Conservation (phyloP, 768 basidiomycete species). For the Boletus subcaerulescens region DNA sequence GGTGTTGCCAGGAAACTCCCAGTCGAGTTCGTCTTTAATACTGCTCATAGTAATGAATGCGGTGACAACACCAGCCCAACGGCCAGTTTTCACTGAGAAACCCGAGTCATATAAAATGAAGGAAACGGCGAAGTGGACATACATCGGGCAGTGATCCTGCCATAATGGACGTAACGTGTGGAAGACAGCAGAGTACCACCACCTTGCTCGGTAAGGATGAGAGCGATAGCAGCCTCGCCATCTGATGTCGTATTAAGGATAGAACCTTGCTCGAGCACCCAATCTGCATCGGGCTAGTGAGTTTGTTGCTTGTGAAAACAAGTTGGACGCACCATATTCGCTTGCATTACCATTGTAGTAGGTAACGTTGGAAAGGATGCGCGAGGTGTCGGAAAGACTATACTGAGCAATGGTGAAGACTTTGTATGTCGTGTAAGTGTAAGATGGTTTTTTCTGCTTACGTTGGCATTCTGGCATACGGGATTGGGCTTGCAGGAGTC, state of each 20-base stretch:
- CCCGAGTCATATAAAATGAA: not conserved
- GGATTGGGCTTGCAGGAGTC: slow-evolving; percentile 71
- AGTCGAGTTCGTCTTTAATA: slow-evolving; percentile 84
- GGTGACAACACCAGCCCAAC: slow-evolving; percentile 78
- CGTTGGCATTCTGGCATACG: slow-evolving; percentile 61
- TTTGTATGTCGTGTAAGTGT: not conserved
- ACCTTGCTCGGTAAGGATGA: slow-evolving; percentile 65
- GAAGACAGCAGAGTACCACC: slow-evolving; percentile 78
- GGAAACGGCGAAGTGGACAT: slow-evolving; percentile 2
- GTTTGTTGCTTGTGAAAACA: not conserved
- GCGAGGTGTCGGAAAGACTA: slow-evolving; percentile 61
- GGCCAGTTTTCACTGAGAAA: slow-evolving; percentile 66
- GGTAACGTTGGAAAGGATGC: slow-evolving; percentile 63
- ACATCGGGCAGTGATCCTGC: slow-evolving; percentile 66
- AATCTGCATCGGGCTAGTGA: slow-evolving; percentile 43
- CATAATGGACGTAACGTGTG: slow-evolving; percentile 81
- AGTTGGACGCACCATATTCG: slow-evolving; percentile 48
- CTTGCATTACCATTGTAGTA: slow-evolving; percentile 73
- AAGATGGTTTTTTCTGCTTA: slow-evolving; percentile 28
- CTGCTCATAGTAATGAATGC: slow-evolving; percentile 86
- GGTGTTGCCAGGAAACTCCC: slow-evolving; percentile 72
- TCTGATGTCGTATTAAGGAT: slow-evolving; percentile 61
- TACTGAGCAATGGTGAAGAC: slow-evolving; percentile 38
- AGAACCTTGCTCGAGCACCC: slow-evolving; percentile 65
- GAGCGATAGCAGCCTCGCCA: slow-evolving; percentile 57